phyloP scores from a whole-genome alignment of 306 rosid genomes.

The Prunus kanzakura region DNA sequence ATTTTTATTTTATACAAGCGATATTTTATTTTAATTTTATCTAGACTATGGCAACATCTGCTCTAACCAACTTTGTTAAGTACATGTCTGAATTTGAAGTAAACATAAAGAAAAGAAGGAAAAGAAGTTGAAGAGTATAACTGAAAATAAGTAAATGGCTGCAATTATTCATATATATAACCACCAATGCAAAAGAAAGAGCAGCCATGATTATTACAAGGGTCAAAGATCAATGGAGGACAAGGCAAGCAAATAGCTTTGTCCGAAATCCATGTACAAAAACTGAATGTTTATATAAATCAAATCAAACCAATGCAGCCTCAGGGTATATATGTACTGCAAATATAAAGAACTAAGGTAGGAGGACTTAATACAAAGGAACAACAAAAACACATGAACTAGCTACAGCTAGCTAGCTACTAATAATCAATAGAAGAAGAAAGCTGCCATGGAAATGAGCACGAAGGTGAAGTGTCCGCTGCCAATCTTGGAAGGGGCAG shows the following conservation, averaged over 20 bases:
- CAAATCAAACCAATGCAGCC: constrained; percentile 10
- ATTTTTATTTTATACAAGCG: too few species aligned
- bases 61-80: too few species aligned
- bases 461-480: constrained; percentile 23
- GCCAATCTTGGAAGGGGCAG: constrained; percentile 25
- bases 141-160: neutral
- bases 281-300: neutral
- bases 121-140: neutral
- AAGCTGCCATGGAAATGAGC: constrained; percentile 24
- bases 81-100: neutral
- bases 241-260: constrained; percentile 4
- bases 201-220: neutral
- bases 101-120: neutral
- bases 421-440: constrained; percentile 26
- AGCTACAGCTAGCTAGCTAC: neutral
- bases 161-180: constrained; percentile 1
- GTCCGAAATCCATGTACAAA: neutral
- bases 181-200: neutral
- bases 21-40: too few species aligned
- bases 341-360: neutral
- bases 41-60: too few species aligned
- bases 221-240: neutral
- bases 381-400: neutral
- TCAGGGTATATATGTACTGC: neutral
- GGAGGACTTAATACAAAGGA: neutral